phyloP scores from a whole-genome alignment of 306 rosid genomes.

The Sicyos edulis region DNA sequence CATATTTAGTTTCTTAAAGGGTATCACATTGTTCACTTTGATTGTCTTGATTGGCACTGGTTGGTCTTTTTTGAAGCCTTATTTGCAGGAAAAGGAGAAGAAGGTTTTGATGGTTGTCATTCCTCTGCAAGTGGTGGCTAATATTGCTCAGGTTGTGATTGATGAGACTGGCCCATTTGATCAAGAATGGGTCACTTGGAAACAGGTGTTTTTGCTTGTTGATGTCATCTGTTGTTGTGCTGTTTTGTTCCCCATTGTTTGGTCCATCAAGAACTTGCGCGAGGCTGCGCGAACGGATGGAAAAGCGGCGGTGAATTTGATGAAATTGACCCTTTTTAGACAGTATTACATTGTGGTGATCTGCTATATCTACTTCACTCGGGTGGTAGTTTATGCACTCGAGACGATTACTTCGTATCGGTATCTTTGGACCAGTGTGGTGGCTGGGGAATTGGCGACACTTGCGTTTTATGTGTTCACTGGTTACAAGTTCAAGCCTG shows the following conservation, averaged over 20 bases:
- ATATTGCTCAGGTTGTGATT: conserved; percentile 76
- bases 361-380: conserved; percentile 85
- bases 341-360: conserved; percentile 88
- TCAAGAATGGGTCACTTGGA: conserved; percentile 82
- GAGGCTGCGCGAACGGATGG: conserved; percentile 94
- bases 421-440: conserved; percentile 91
- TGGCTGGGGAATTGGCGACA: conserved; percentile 78
- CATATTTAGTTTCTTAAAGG: conserved; percentile 82
- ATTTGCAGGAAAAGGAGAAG: conserved; percentile 84
- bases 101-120: conserved; percentile 90
- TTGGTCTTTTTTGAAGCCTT: conserved; percentile 90
- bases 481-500: conserved; percentile 85
- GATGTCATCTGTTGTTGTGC: conserved; percentile 95
- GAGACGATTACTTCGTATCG: conserved; percentile 84
- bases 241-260: conserved; percentile 82
- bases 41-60: conserved; percentile 91
- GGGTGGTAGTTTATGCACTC: conserved; percentile 88
- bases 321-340: conserved; percentile 83
- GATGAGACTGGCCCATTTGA: conserved; percentile 84
- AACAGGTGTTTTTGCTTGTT: conserved; percentile 77
- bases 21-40: conserved; percentile 68
- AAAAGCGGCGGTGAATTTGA: conserved; percentile 88
- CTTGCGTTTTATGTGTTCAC: conserved; percentile 79
- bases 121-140: conserved; percentile 82
- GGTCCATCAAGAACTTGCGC: conserved; percentile 93